These are phyloP conservation scores for Citrus reticulata DNA, from an alignment of 345 rosid genomes.

Conservation along the genomic window DNA sequence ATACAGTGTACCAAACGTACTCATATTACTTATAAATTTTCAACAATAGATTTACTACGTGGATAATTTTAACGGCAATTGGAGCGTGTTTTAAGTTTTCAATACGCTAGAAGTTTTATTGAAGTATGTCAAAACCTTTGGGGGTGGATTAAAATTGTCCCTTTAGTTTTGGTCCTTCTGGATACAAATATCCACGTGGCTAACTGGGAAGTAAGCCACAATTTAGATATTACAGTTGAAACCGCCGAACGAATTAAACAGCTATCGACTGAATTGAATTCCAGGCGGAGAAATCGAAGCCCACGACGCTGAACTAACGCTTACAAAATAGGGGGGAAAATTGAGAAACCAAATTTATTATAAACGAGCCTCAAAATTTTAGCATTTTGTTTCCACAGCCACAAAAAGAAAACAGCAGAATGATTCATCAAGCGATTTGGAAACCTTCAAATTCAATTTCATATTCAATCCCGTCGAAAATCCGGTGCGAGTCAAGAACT, in stretches of 20 bases:
- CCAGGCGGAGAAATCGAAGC: conserved; percentile 14
- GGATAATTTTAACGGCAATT: no score
- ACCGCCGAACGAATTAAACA: not conserved
- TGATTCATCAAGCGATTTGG: conserved; percentile 40
- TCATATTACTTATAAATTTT: no score
- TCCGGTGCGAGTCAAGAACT: conserved; percentile 40
- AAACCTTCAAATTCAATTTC: conserved; percentile 53
- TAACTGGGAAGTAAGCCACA: not conserved
- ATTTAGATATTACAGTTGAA: not conserved
- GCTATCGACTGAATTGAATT: not conserved
- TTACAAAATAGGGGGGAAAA: no score
- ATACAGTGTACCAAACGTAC: no score
- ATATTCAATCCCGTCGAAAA: conserved; percentile 29
- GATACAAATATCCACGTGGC: not conserved
- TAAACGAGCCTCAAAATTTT: not conserved
- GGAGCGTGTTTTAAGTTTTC: no score
- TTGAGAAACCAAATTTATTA: not conserved
- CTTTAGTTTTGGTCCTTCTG: no score
- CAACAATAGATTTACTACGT: no score
- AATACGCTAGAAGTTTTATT: no score
- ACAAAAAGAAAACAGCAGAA: not conserved
- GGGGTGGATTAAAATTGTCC: not conserved
- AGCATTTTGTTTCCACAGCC: not conserved
- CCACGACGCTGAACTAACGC: not conserved
- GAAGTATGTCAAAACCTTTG: not conserved